A percentile compares a stretch with the other conserved stretches of the same genome.
These are phyloP conservation scores for Trypanosoma lewisi DNA, from an alignment of 208 protist species.

Conservation along the genomic window DNA sequence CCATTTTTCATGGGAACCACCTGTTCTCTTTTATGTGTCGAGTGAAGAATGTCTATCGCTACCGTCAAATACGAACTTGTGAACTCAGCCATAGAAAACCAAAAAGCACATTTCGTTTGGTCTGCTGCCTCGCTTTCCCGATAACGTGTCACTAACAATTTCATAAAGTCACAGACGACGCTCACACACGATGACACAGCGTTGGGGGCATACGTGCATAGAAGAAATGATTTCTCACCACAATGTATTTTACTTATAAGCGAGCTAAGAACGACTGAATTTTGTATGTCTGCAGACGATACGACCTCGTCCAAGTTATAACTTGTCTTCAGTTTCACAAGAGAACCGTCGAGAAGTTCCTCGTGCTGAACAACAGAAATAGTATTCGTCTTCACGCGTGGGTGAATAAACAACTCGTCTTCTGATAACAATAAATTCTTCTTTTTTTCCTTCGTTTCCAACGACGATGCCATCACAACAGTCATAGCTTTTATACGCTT, in stretches of 20 bases:
- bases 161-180: not conserved
- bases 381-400: not conserved
- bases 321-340: not conserved
- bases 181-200: not conserved
- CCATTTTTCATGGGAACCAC: not conserved
- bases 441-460: no score
- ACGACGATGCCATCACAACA: no score
- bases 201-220: not conserved
- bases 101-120: not conserved
- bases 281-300: not conserved
- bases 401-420: not conserved
- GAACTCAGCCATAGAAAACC: not conserved
- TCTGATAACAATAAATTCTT: no score
- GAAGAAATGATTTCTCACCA: not conserved
- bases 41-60: not conserved
- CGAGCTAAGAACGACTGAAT: not conserved
- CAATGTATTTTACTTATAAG: not conserved
- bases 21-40: not conserved
- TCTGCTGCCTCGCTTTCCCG: not conserved
- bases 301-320: constrained; percentile 1
- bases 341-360: not conserved
- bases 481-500: no score
- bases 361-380: not conserved
- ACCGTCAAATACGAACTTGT: not conserved
- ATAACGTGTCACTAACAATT: not conserved